Percentiles rank a stretch among this genome's conserved stretches.
Conservation (phyloP, 202 grass and related monocot species). For the Cymbopogon flexuosus region DNA sequence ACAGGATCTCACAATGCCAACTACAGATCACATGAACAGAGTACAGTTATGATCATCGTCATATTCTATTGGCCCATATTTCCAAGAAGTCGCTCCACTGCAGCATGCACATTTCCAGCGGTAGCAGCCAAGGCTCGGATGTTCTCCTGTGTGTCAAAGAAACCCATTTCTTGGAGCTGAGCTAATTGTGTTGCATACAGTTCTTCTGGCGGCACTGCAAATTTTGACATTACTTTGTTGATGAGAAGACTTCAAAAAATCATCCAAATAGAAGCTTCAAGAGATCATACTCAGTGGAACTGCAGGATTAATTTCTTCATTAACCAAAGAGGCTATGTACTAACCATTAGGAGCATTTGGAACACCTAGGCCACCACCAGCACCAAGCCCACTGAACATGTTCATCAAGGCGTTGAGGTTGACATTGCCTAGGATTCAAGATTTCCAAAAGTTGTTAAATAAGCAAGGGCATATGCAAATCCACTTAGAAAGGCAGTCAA, state of each 20-base stretch:
- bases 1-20: constrained; percentile 14
- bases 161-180: constrained; percentile 88
- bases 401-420: constrained; percentile 58
- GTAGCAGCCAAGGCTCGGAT: constrained; percentile 65
- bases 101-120: constrained; percentile 74
- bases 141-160: constrained; percentile 74
- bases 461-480: background rate
- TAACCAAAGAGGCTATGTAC: background rate
- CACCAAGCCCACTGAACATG: constrained; percentile 71
- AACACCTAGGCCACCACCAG: constrained; percentile 50
- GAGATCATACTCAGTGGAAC: background rate
- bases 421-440: constrained; percentile 36
- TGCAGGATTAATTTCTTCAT: background rate
- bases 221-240: background rate
- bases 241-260: background rate
- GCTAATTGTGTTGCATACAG: constrained; percentile 68
- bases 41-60: background rate
- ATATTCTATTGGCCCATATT: constrained; percentile 65
- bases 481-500: background rate
- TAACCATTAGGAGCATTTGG: constrained; percentile 56
- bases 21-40: background rate
- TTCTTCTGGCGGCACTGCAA: constrained; percentile 78
- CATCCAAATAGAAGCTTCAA: background rate
- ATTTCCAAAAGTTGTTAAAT: background rate
- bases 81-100: constrained; percentile 75